phyloP scores from a whole-genome alignment of 352 stramenopile species.

The Phytopythium mirpurense region DNA sequence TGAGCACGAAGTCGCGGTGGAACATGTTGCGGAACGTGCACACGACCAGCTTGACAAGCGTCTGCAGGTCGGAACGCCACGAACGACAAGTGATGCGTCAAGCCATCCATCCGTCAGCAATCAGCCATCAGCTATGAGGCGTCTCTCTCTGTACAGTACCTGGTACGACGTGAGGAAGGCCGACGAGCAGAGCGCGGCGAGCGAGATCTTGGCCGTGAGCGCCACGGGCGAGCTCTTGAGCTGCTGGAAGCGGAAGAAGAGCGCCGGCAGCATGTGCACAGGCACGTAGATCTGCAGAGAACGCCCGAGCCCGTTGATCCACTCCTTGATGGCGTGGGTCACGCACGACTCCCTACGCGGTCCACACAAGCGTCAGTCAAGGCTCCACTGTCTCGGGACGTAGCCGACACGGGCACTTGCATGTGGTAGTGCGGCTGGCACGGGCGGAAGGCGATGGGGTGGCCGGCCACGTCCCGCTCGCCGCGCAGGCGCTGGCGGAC shows the following conservation, averaged over 20 bases:
- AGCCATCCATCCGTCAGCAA: background rate
- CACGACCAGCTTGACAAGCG: constrained; percentile 64
- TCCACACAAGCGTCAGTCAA: background rate
- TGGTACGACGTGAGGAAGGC: constrained; percentile 82
- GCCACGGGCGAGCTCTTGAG: constrained; percentile 43
- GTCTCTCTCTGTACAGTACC: constrained; percentile 15
- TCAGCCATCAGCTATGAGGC: background rate
- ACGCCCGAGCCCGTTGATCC: constrained; percentile 59
- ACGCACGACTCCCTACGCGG: constrained; percentile 68
- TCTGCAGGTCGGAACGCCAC: too few species aligned
- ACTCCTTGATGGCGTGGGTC: constrained; percentile 73
- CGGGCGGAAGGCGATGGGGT: constrained; percentile 46
- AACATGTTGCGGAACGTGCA: constrained; percentile 71
- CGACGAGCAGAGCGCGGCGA: constrained; percentile 69
- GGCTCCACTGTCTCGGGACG: too few species aligned
- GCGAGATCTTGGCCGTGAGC: constrained; percentile 42
- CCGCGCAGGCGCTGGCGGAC: constrained; percentile 52
- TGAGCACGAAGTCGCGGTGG: constrained; percentile 47
- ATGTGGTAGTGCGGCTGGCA: constrained; percentile 87
- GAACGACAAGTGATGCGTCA: too few species aligned
- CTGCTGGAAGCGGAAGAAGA: constrained; percentile 72
- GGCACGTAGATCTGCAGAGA: constrained; percentile 76
- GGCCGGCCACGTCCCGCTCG: constrained; percentile 31
- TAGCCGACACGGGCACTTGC: too few species aligned
- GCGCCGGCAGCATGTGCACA: constrained; percentile 70